Conservation (phyloP, 2,329 filamentous ascomycete genomes). For the Colletotrichum phormii region DNA sequence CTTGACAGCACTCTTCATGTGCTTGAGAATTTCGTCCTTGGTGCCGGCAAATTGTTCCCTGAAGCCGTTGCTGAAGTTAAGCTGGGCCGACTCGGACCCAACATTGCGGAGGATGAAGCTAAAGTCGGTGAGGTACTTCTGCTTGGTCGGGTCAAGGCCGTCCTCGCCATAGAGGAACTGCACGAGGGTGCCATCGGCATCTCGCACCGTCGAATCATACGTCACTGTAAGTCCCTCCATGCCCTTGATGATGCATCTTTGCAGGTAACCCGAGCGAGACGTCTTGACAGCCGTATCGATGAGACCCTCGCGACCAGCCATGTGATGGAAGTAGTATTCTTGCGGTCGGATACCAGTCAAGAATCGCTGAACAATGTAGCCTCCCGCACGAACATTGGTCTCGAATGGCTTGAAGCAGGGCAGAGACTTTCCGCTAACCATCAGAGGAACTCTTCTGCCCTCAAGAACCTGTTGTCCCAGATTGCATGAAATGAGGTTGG, state of each 20-base stretch:
- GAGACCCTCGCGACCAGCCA: slow-evolving; percentile 97
- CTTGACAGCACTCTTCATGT: slow-evolving; percentile 86
- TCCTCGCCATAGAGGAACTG: slow-evolving; percentile 98
- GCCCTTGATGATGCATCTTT: slow-evolving; percentile 97
- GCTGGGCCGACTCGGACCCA: slow-evolving; percentile 80
- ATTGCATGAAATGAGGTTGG: slow-evolving; percentile 97
- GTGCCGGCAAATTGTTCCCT: slow-evolving; percentile 60
- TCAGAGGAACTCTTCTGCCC: slow-evolving; percentile 91
- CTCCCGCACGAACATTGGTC: slow-evolving; percentile 87
- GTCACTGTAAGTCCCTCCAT: slow-evolving; percentile 95
- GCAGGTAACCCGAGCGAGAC: slow-evolving; percentile 94
- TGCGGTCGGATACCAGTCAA: slow-evolving; percentile 97
- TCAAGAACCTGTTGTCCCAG: slow-evolving; percentile 96
- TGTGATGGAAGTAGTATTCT: slow-evolving; percentile 99
- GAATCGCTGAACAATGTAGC: slow-evolving; percentile 95
- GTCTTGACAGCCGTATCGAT: slow-evolving; percentile 99
- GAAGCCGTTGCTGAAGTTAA: slow-evolving; percentile 72
- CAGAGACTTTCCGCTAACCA: slow-evolving; percentile 97
- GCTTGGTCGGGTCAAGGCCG: slow-evolving; percentile 92
- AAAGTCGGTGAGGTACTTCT: slow-evolving; percentile 91
- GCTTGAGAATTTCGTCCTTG: slow-evolving; percentile 74
- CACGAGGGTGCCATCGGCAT: slow-evolving; percentile 91
- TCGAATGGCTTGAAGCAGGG: slow-evolving; percentile 96
- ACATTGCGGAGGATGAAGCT: slow-evolving; percentile 91
- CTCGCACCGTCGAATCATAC: slow-evolving; percentile 94